phyloP scores from a whole-genome alignment of 192 early-diverging fungal species.

The Coemansia reversa region DNA sequence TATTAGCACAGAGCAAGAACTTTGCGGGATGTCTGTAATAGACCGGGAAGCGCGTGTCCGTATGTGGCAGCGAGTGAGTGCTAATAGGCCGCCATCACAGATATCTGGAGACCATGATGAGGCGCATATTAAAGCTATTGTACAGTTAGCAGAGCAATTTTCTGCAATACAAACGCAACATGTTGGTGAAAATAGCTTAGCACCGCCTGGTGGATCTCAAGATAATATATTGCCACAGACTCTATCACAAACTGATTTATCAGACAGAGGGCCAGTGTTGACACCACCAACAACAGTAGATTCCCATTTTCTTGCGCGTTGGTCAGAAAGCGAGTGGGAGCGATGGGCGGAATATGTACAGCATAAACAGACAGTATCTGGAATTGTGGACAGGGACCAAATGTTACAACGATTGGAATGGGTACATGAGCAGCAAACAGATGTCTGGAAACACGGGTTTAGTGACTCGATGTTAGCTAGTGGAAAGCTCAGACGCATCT shows the following conservation, averaged over 20 bases:
- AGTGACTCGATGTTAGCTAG: conserved; percentile 12
- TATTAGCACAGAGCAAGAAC: background rate
- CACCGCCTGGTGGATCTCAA: no score
- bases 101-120: conserved; percentile 11
- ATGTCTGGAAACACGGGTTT: conserved; percentile 39
- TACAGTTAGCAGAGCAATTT: conserved; percentile 24
- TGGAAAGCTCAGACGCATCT: conserved; percentile 44
- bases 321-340: conserved; percentile 32
- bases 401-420: conserved; percentile 30
- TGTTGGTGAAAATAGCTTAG: no score
- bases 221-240: background rate
- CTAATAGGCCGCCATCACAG: background rate
- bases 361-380: background rate
- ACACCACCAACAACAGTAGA: background rate
- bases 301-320: conserved; percentile 4
- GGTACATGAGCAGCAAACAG: conserved; percentile 27
- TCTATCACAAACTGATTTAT: background rate
- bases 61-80: conserved; percentile 26
- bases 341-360: conserved; percentile 22
- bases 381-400: background rate
- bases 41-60: conserved; percentile 14
- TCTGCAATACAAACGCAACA: background rate
- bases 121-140: conserved; percentile 18
- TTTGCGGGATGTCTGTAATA: conserved; percentile 14
- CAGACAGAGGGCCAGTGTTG: background rate